Conservation (phyloP, 345 rosid genomes). For the Adansonia digitata region DNA sequence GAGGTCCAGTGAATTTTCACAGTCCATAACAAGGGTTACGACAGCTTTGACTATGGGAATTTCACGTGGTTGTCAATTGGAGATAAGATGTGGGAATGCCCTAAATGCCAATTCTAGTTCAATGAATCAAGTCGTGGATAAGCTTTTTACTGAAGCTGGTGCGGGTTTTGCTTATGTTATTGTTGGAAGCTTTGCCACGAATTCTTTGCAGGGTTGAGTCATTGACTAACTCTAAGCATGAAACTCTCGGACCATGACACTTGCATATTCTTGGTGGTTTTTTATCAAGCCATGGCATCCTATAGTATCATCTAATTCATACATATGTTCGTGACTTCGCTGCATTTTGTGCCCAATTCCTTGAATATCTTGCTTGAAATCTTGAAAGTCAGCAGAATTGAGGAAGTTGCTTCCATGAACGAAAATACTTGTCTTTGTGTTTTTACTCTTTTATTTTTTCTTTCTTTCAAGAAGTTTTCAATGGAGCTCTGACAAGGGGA, state of each 20-base stretch:
- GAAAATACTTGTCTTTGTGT: background rate
- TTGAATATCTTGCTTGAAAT: background rate
- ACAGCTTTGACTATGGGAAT: constrained; percentile 54
- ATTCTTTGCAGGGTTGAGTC: constrained; percentile 63
- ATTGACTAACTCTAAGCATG: constrained; percentile 69
- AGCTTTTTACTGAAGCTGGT: constrained; percentile 57
- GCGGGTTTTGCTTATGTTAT: constrained; percentile 68
- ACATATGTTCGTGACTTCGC: background rate
- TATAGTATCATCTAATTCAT: background rate
- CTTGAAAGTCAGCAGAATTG: background rate
- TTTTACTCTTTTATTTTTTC: no score
- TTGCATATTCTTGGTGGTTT: constrained; percentile 57
- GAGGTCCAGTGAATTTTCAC: constrained; percentile 54
- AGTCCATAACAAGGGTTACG: constrained; percentile 36
- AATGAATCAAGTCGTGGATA: constrained; percentile 50
- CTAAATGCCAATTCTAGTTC: constrained; percentile 32
- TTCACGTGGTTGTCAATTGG: constrained; percentile 35
- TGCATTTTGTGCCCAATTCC: background rate
- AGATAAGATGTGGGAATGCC: constrained; percentile 15
- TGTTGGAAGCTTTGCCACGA: constrained; percentile 80
- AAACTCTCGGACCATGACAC: constrained; percentile 48
- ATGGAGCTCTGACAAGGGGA: no score
- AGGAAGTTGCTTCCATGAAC: background rate
- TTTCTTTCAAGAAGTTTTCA: no score
- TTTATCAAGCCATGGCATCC: background rate